Conservation (phyloP, 2,329 filamentous ascomycete genomes). For the Parastagonospora nodorum region DNA sequence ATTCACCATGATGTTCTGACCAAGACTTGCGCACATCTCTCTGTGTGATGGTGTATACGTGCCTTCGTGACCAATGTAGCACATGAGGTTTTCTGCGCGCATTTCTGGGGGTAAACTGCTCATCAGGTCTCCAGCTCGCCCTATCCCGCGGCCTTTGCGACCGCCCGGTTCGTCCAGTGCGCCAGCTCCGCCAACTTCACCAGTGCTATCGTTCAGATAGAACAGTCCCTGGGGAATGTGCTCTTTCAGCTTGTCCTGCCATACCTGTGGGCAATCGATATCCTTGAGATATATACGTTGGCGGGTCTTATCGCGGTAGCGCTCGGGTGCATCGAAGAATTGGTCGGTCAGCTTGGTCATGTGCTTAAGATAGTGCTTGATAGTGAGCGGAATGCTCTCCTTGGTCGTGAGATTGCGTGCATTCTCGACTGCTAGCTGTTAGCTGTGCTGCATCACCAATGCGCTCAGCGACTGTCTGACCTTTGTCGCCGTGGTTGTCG, state of each 20-base stretch:
- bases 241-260: constrained; percentile 78
- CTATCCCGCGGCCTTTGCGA: constrained; percentile 62
- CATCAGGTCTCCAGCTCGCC: constrained; percentile 89
- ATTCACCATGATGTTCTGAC: constrained; percentile 98
- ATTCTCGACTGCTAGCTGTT: constrained; percentile 68
- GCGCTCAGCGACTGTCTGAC: constrained; percentile 53
- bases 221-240: constrained; percentile 82
- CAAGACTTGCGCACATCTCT: constrained; percentile 96
- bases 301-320: constrained; percentile 76
- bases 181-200: constrained; percentile 60
- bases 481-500: constrained; percentile 76
- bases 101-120: constrained; percentile 84
- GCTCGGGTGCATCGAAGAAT: constrained; percentile 69
- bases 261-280: constrained; percentile 89
- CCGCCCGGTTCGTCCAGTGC: constrained; percentile 56
- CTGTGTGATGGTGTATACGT: constrained; percentile 94
- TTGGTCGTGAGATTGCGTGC: constrained; percentile 79
- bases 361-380: constrained; percentile 86
- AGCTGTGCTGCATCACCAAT: constrained; percentile 25
- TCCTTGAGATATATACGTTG: constrained; percentile 96
- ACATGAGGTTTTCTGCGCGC: constrained; percentile 97
- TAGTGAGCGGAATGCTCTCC: constrained; percentile 79
- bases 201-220: constrained; percentile 84
- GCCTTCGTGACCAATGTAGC: constrained; percentile 95
- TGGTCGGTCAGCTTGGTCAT: constrained; percentile 84